These are phyloP conservation scores for Aspergillus sp. DNA, from an alignment of 2,329 filamentous ascomycete species.

Conservation along the genomic window DNA sequence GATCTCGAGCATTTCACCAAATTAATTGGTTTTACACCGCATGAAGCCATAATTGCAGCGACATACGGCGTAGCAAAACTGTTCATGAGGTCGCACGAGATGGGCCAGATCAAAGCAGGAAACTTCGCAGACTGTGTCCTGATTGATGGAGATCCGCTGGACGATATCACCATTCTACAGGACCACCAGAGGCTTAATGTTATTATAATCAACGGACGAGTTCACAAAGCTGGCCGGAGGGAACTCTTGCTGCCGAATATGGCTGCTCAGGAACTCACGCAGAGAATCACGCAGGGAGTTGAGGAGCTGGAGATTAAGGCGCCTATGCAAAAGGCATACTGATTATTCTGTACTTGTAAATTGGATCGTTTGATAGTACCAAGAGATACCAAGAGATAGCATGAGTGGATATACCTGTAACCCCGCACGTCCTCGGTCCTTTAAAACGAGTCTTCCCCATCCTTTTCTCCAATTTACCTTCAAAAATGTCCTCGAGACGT, in stretches of 20 bases:
- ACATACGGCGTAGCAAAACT: conserved; percentile 42
- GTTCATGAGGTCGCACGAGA: conserved; percentile 37
- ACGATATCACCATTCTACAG: conserved; percentile 45
- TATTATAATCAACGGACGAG: conserved; percentile 50
- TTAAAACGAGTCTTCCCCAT: too few species aligned
- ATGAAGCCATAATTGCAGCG: conserved; percentile 47
- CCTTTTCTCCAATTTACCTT: too few species aligned
- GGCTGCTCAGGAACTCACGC: neutral
- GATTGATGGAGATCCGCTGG: conserved; percentile 48
- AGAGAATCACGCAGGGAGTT: neutral
- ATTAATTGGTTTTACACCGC: conserved; percentile 45
- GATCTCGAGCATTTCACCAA: conserved; percentile 50
- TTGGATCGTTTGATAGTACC: neutral
- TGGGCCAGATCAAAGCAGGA: conserved; percentile 45
- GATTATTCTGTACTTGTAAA: neutral
- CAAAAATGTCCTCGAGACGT: neutral
- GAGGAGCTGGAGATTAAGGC: neutral
- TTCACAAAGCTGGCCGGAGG: conserved; percentile 39
- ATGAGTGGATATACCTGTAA: too few species aligned
- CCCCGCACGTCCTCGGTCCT: too few species aligned
- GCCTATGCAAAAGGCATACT: conserved; percentile 1
- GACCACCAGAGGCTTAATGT: conserved; percentile 46
- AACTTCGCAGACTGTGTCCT: conserved; percentile 48
- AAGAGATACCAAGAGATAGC: too few species aligned
- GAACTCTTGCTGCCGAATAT: neutral